Evolutionary conservation across 2,329 filamentous ascomycete species (phyloP).

Genomic region (Trichoderma oligosporum): DNA sequence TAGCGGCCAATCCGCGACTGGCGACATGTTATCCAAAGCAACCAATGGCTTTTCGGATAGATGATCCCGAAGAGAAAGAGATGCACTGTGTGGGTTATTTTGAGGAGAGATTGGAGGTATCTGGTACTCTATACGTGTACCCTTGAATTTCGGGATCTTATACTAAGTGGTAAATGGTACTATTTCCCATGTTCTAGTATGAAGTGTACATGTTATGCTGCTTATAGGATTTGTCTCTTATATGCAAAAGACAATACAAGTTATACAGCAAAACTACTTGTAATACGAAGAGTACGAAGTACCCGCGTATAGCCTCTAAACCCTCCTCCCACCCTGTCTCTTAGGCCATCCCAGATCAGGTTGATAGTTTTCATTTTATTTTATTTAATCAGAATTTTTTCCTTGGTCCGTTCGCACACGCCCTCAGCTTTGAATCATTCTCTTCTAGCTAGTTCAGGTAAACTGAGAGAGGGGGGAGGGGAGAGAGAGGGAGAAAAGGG

Average conservation of each 20-base stretch:
- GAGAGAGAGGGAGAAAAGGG: not conserved
- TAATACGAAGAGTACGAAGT: too few relatives aligned
- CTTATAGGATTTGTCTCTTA: too few relatives aligned
- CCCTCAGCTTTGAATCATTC: not conserved
- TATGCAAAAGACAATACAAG: too few relatives aligned
- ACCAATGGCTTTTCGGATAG: not conserved
- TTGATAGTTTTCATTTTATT: slow-evolving; percentile 15
- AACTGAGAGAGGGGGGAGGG: not conserved
- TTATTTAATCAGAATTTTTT: too few relatives aligned
- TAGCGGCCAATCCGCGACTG: not conserved
- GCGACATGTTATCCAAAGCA: too few relatives aligned
- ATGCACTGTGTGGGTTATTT: slow-evolving; percentile 9
- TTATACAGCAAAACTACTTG: too few relatives aligned
- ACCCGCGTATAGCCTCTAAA: too few relatives aligned
- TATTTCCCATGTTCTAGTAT: too few relatives aligned
- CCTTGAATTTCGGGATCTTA: not conserved
- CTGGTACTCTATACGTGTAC: not conserved
- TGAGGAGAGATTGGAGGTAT: not conserved
- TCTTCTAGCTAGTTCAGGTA: slow-evolving; percentile 7
- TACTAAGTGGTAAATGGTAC: too few relatives aligned
- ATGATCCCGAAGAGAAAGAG: not conserved
- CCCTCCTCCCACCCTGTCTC: not conserved
- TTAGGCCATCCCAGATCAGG: slow-evolving; percentile 15
- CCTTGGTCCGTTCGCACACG: not conserved
- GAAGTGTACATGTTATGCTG: not conserved